These are phyloP conservation scores for Arctostaphylos glauca DNA, from an alignment of 148 eudicot species.

Conservation along the genomic window DNA sequence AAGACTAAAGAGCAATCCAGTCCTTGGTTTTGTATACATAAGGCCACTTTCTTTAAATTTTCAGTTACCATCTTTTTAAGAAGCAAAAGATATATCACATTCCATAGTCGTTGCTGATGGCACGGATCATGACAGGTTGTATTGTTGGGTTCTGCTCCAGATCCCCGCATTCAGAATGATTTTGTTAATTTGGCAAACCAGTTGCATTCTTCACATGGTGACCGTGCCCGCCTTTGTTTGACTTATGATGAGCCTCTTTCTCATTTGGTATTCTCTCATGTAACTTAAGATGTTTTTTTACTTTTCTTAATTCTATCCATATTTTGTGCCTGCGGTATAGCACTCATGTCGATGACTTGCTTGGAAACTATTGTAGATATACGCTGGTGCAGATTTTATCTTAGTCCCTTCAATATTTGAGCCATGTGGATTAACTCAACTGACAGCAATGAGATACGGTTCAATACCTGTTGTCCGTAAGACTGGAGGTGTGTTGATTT, in stretches of 20 bases:
- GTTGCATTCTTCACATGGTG: conserved; percentile 76
- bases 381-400: conserved; percentile 95
- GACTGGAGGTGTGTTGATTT: conserved; percentile 72
- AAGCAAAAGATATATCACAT: background rate
- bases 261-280: conserved; percentile 65
- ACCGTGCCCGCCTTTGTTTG: conserved; percentile 87
- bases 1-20: background rate
- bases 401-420: conserved; percentile 95
- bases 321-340: background rate
- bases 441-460: conserved; percentile 98
- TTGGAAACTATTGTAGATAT: conserved; percentile 54
- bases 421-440: conserved; percentile 98
- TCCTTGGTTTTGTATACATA: background rate
- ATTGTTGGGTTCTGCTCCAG: conserved; percentile 91
- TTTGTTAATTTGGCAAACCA: conserved; percentile 76
- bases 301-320: background rate
- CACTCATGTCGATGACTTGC: background rate
- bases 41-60: background rate
- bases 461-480: conserved; percentile 93
- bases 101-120: background rate
- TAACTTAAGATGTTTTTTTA: background rate
- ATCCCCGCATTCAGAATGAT: conserved; percentile 83
- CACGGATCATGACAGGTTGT: conserved; percentile 51
- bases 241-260: conserved; percentile 97
- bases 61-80: background rate